phyloP scores from a whole-genome alignment of 2,329 filamentous ascomycete genomes.

The Cercospora nicotianae region DNA sequence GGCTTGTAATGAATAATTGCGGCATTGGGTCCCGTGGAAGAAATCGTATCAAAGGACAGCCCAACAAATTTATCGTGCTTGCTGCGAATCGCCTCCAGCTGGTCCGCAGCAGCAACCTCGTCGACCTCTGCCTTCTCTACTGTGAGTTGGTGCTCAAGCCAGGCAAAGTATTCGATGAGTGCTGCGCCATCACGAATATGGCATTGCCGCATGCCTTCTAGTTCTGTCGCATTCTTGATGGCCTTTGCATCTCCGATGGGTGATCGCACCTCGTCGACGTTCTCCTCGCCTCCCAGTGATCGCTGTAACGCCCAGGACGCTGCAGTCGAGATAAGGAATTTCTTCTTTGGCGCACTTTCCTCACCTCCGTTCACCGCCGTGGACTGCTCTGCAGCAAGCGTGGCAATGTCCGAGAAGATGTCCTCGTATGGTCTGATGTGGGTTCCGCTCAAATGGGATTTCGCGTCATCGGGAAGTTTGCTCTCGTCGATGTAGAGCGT shows the following conservation, averaged over 20 bases:
- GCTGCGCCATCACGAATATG: conserved; percentile 93
- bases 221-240: conserved; percentile 85
- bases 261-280: conserved; percentile 83
- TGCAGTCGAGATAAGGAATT: conserved; percentile 83
- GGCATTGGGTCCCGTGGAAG: conserved; percentile 87
- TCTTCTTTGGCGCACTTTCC: conserved; percentile 48
- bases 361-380: conserved; percentile 20
- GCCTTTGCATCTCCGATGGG: conserved; percentile 90
- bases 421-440: conserved; percentile 76
- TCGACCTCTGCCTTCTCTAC: conserved; percentile 72
- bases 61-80: conserved; percentile 77
- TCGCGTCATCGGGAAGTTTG: conserved; percentile 70
- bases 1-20: conserved; percentile 96
- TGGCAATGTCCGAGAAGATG: conserved; percentile 76
- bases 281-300: conserved; percentile 78
- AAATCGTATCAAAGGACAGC: conserved; percentile 93
- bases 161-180: conserved; percentile 88
- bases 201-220: conserved; percentile 90
- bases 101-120: conserved; percentile 88
- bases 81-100: conserved; percentile 74
- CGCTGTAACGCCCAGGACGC: conserved; percentile 91
- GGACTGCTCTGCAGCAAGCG: conserved; percentile 54
- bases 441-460: conserved; percentile 70
- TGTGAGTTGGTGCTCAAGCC: conserved; percentile 83
- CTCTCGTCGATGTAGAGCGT: conserved; percentile 81